These are phyloP conservation scores for Selaginella tamariscina DNA, from an alignment of 75 land plant genomes.

Conservation along the genomic window DNA sequence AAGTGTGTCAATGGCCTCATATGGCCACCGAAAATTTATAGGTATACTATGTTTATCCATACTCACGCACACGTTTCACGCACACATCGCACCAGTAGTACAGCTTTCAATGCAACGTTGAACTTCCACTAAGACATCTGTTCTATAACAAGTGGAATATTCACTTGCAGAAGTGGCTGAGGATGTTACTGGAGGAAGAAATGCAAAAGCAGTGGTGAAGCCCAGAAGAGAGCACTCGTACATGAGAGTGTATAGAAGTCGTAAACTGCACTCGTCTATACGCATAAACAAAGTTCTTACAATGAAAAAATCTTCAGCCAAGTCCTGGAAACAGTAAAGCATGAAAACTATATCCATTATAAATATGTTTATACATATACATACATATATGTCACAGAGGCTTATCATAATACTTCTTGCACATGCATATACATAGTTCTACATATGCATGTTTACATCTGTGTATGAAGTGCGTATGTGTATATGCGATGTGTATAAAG, in stretches of 20 bases:
- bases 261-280: conserved; percentile 40
- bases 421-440: no score
- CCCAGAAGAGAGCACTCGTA: not conserved
- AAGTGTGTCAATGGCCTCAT: no score
- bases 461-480: no score
- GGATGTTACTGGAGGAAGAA: not conserved
- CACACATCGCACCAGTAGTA: no score
- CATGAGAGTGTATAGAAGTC: conserved; percentile 15
- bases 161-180: not conserved
- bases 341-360: conserved; percentile 8
- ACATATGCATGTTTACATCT: no score
- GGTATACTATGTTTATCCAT: no score
- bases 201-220: not conserved
- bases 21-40: no score
- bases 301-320: conserved; percentile 48
- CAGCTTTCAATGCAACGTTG: not conserved
- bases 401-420: conserved; percentile 6
- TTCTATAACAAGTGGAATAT: not conserved
- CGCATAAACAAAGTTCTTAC: conserved; percentile 40
- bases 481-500: no score
- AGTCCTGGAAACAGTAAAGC: conserved; percentile 24
- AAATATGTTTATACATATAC: no score
- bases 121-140: not conserved
- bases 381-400: no score
- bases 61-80: no score